Evolutionary conservation across 805 yeast genomes (phyloP).

Genomic region (Kodamaea nitidulidarum): DNA sequence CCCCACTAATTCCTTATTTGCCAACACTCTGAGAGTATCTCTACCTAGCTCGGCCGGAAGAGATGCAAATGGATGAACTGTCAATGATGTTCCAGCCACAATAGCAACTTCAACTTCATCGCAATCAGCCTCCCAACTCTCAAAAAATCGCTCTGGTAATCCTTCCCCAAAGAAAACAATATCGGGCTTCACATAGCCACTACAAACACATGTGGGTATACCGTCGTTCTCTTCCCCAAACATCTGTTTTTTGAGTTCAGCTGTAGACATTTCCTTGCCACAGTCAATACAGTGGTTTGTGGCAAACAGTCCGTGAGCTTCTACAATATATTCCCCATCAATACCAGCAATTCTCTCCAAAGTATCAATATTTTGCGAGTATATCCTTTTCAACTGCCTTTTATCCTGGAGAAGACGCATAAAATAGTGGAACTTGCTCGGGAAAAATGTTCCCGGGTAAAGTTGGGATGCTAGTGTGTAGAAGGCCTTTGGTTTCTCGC

Average conservation of each 20-base stretch:
- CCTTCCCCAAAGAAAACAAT: constrained; percentile 94
- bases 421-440: constrained; percentile 77
- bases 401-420: constrained; percentile 65
- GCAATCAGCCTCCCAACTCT: constrained; percentile 56
- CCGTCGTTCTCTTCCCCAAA: constrained; percentile 18
- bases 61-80: constrained; percentile 87
- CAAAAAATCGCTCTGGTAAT: constrained; percentile 68
- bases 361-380: constrained; percentile 92
- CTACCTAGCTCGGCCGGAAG: constrained; percentile 63
- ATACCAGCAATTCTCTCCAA: constrained; percentile 85
- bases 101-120: constrained; percentile 63
- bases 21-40: constrained; percentile 52
- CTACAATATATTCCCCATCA: constrained; percentile 58
- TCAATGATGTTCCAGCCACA: constrained; percentile 88
- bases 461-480: constrained; percentile 79
- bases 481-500: constrained; percentile 75
- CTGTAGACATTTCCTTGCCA: constrained; percentile 45
- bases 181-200: constrained; percentile 84
- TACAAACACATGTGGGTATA: constrained; percentile 62
- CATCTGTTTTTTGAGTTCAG: constrained; percentile 41
- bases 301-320: constrained; percentile 96
- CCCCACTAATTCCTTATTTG: constrained; percentile 78
- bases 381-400: constrained; percentile 60
- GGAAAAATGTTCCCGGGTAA: constrained; percentile 82
- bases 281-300: constrained; percentile 81